These are phyloP conservation scores for Centella asiatica DNA, from an alignment of 129 eudicot genomes.

Conservation along the genomic window DNA sequence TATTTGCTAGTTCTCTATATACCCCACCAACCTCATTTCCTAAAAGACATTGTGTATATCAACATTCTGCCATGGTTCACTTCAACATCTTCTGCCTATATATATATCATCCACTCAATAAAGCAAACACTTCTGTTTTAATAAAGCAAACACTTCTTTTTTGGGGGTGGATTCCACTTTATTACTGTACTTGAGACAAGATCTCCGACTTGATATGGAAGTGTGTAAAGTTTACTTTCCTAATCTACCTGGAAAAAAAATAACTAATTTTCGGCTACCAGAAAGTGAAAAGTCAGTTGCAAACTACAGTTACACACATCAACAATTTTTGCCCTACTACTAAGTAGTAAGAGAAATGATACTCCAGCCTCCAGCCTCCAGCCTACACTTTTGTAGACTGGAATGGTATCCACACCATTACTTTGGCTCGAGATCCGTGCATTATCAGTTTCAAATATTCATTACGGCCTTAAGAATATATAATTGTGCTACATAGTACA, in stretches of 20 bases:
- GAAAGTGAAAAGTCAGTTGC: constrained; percentile 4
- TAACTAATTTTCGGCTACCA: neutral
- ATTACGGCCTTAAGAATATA: too few relatives aligned
- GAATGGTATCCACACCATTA: too few relatives aligned
- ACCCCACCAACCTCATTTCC: constrained; percentile 20
- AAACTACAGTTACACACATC: too few relatives aligned
- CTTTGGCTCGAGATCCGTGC: too few relatives aligned
- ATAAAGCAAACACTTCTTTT: constrained; percentile 1
- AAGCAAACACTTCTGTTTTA: too few relatives aligned
- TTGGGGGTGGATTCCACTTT: constrained; percentile 26
- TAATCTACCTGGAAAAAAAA: neutral
- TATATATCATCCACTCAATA: neutral
- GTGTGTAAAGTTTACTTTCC: neutral
- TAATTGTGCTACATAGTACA: too few relatives aligned
- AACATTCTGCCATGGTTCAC: constrained; percentile 23
- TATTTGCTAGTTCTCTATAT: neutral
- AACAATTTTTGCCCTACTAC: too few relatives aligned
- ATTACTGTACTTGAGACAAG: neutral
- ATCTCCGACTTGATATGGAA: constrained; percentile 19
- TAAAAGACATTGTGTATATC: neutral
- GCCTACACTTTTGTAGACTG: too few relatives aligned
- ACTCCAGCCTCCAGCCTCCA: too few relatives aligned
- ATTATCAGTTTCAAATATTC: too few relatives aligned
- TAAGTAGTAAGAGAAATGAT: too few relatives aligned
- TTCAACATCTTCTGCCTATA: neutral